These are phyloP conservation scores for Paraconiothyrium sp. DNA, from an alignment of 2,329 filamentous ascomycete genomes.

Conservation along the genomic window DNA sequence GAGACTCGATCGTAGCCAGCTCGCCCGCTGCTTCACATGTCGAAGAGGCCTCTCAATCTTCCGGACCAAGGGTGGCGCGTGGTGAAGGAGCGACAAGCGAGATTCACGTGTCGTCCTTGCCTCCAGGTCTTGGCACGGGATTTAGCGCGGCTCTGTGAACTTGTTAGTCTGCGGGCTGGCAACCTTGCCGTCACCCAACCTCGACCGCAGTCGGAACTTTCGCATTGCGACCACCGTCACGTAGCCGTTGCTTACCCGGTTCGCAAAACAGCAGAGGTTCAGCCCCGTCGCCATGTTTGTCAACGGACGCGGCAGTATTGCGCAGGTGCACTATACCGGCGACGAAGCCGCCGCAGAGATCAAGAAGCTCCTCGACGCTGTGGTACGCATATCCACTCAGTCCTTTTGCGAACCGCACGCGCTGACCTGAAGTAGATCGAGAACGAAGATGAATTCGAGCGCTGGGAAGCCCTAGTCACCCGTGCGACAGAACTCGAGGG, in stretches of 20 bases:
- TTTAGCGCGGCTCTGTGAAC: constrained; percentile 8
- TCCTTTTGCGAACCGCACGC: background rate
- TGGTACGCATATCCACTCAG: constrained; percentile 66
- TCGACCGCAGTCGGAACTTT: background rate
- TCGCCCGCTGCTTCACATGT: background rate
- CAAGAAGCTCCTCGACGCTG: constrained; percentile 77
- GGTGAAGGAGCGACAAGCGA: background rate
- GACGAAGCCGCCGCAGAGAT: constrained; percentile 65
- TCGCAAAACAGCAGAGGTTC: background rate
- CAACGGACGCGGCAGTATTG: constrained; percentile 42
- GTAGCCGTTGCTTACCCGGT: background rate
- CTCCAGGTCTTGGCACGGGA: background rate
- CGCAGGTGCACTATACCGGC: constrained; percentile 42
- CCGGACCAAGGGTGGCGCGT: too few species aligned
- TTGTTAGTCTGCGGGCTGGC: background rate
- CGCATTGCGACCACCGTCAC: background rate
- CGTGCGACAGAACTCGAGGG: constrained; percentile 87
- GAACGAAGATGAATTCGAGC: constrained; percentile 90
- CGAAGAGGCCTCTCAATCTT: too few species aligned
- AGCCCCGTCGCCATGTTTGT: constrained; percentile 36
- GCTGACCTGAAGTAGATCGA: constrained; percentile 57
- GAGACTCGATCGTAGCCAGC: background rate
- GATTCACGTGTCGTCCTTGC: background rate
- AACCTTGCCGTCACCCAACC: background rate
- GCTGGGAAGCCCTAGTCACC: constrained; percentile 91